Evolutionary conservation across 2,329 filamentous ascomycete species (phyloP).

Genomic region (Periconia digitata): DNA sequence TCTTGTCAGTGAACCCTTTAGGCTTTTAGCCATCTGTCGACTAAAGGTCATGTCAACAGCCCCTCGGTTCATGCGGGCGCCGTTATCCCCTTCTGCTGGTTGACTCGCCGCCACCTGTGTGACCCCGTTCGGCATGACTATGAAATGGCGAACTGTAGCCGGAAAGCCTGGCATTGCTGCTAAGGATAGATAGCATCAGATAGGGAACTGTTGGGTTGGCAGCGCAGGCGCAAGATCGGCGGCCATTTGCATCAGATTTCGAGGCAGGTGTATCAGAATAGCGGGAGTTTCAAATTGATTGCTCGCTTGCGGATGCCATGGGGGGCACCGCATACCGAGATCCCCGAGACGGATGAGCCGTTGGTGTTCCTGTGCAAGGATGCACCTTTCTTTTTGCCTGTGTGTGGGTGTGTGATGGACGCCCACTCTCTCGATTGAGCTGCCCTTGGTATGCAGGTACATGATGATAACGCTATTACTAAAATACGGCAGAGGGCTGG

Average conservation of each 20-base stretch:
- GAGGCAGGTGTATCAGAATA: slow-evolving; percentile 33
- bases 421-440: not conserved
- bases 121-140: not conserved
- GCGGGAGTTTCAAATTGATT: slow-evolving; percentile 39
- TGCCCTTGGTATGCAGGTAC: not conserved
- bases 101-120: not conserved
- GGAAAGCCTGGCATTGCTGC: not conserved
- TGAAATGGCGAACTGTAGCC: not conserved
- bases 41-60: not conserved
- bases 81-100: not conserved
- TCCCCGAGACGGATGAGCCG: slow-evolving; percentile 4
- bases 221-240: slow-evolving; percentile 28
- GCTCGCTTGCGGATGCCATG: slow-evolving; percentile 19
- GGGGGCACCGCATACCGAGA: slow-evolving; percentile 10
- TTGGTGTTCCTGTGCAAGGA: slow-evolving; percentile 1
- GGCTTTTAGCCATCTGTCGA: not conserved
- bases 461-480: not conserved
- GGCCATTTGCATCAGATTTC: slow-evolving; percentile 36
- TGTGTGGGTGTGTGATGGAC: not conserved
- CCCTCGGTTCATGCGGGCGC: not conserved
- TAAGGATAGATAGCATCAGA: not conserved
- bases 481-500: not conserved
- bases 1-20: not conserved
- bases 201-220: not conserved
- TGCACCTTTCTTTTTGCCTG: not conserved